Evolutionary conservation across 164 flowering plant species (phyloP).

Genomic region (Cinnamomum chago): DNA sequence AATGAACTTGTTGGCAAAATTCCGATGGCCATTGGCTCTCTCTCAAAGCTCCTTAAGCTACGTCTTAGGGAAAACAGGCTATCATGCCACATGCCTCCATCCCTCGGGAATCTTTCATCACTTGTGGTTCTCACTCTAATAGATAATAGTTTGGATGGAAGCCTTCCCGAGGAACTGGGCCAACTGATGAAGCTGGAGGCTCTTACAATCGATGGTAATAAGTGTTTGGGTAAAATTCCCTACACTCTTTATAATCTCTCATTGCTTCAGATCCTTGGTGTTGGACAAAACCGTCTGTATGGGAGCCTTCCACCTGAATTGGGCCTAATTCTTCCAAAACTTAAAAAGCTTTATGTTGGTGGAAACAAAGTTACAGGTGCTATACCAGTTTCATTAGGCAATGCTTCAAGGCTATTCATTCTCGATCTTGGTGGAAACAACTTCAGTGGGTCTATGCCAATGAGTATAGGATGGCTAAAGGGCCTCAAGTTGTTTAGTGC

Average conservation of each 20-base stretch:
- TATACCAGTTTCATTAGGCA: not conserved
- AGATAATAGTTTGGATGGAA: not conserved
- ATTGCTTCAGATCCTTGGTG: too few species aligned
- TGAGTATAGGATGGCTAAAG: not conserved
- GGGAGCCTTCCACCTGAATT: too few species aligned
- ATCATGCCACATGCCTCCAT: constrained; percentile 20
- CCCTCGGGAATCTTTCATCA: constrained; percentile 42
- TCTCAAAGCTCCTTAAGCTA: not conserved
- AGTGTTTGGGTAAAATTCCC: not conserved
- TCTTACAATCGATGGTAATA: not conserved
- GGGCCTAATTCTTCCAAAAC: too few species aligned
- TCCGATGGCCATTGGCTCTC: not conserved
- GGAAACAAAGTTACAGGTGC: not conserved
- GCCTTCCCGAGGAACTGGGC: not conserved
- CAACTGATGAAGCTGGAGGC: not conserved
- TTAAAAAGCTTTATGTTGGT: too few species aligned
- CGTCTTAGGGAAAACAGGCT: constrained; percentile 7
- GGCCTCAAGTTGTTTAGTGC: rapidly evolving
- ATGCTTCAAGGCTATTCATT: not conserved
- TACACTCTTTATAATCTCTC: too few species aligned
- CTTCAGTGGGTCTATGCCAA: not conserved
- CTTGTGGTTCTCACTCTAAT: constrained; percentile 31
- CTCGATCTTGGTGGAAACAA: not conserved
- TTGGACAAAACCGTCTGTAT: too few species aligned
- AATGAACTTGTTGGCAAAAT: constrained; percentile 1